Conservation (phyloP, 2,329 filamentous ascomycete species). For the Claviceps arundinis region DNA sequence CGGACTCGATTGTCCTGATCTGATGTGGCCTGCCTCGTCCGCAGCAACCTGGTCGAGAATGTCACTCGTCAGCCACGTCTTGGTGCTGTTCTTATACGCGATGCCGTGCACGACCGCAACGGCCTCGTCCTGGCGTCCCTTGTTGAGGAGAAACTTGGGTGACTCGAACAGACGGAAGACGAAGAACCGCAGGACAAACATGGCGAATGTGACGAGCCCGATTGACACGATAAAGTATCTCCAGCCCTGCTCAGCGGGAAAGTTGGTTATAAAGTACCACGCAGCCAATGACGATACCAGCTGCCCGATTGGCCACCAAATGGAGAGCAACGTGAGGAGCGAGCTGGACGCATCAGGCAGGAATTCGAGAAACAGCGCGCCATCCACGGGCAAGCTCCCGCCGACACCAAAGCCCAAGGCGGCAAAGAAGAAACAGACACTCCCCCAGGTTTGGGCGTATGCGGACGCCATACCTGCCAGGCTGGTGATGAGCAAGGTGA, state of each 20-base stretch:
- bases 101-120: slow-evolving; percentile 70
- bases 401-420: slow-evolving; percentile 55
- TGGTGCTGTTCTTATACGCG: slow-evolving; percentile 54
- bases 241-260: slow-evolving; percentile 60
- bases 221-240: slow-evolving; percentile 59
- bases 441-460: slow-evolving; percentile 54
- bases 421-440: slow-evolving; percentile 46
- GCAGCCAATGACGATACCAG: slow-evolving; percentile 58
- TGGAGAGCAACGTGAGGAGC: slow-evolving; percentile 64
- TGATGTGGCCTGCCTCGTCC: slow-evolving; percentile 20
- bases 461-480: slow-evolving; percentile 61
- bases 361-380: slow-evolving; percentile 73
- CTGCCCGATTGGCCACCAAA: slow-evolving; percentile 81
- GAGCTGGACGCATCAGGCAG: slow-evolving; percentile 61
- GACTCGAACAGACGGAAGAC: slow-evolving; percentile 75
- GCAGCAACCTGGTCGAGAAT: slow-evolving; percentile 44
- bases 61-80: slow-evolving; percentile 66
- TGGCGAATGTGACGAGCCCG: slow-evolving; percentile 57
- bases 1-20: slow-evolving; percentile 10
- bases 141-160: slow-evolving; percentile 67
- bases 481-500: slow-evolving; percentile 61
- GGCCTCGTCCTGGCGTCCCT: slow-evolving; percentile 65
- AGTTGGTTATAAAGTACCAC: slow-evolving; percentile 63
- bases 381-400: slow-evolving; percentile 68
- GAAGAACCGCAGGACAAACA: slow-evolving; percentile 70